Conservation (phyloP, 2,329 filamentous ascomycete species). For the Pseudogymnoascus sp. region DNA sequence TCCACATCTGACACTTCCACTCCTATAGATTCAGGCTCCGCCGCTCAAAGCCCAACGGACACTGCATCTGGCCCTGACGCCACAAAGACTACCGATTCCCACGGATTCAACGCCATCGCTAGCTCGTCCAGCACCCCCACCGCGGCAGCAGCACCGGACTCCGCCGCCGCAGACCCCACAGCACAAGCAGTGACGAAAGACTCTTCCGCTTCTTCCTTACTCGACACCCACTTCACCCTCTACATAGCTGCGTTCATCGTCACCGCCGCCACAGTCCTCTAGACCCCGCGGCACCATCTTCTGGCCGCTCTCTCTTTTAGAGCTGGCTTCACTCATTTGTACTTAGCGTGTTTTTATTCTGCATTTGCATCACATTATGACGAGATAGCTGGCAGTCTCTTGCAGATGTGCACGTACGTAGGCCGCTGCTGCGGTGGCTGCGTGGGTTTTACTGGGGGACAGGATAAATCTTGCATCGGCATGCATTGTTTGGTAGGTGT, state of each 20-base stretch:
- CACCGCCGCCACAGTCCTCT: background rate
- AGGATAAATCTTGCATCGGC: background rate
- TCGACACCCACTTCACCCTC: background rate
- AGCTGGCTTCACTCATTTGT: slow-evolving; percentile 1
- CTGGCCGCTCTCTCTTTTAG: background rate
- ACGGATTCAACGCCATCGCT: background rate
- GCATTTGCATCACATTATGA: slow-evolving; percentile 2
- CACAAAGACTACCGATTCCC: background rate
- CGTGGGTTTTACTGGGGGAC: background rate
- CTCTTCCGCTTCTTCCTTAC: background rate
- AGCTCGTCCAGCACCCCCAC: background rate
- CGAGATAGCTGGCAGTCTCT: slow-evolving; percentile 6
- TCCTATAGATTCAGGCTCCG: background rate
- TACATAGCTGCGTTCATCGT: background rate
- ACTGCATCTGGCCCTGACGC: background rate
- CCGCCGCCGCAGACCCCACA: background rate
- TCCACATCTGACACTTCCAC: background rate
- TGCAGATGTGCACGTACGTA: background rate
- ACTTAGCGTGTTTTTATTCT: slow-evolving; percentile 2
- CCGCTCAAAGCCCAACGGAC: background rate
- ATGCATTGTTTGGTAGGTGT: background rate
- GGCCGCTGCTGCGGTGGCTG: background rate
- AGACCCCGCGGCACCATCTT: background rate
- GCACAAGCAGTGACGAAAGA: background rate
- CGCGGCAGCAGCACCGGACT: background rate